These are phyloP conservation scores for Neonothopanus nambi DNA, from an alignment of 1,284 basidiomycete genomes.

Conservation along the genomic window DNA sequence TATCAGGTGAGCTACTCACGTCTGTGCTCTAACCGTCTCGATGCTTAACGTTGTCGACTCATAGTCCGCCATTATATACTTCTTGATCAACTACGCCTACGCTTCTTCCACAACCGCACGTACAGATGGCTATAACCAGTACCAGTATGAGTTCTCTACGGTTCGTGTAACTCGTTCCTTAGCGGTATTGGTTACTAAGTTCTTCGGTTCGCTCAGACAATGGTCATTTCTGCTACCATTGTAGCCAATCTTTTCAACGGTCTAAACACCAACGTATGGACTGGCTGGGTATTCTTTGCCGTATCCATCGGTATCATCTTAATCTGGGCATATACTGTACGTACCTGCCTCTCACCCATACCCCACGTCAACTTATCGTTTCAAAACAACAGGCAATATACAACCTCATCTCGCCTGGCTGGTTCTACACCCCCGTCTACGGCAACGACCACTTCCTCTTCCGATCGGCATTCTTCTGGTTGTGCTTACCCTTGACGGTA, in stretches of 20 bases:
- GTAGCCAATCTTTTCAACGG: constrained; percentile 89
- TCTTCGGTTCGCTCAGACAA: constrained; percentile 49
- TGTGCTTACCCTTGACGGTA: constrained; percentile 73
- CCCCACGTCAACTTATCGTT: background rate
- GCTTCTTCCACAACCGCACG: constrained; percentile 72
- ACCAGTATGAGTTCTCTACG: constrained; percentile 86
- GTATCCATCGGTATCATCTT: constrained; percentile 80
- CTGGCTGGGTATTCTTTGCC: constrained; percentile 88
- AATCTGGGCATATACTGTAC: constrained; percentile 78
- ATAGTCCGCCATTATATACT: constrained; percentile 88
- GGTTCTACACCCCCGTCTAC: constrained; percentile 69
- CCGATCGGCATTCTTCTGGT: constrained; percentile 88
- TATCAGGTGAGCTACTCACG: constrained; percentile 63
- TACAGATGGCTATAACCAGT: constrained; percentile 79
- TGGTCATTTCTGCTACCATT: constrained; percentile 85
- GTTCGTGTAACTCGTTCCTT: constrained; percentile 39
- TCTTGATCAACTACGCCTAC: constrained; percentile 87
- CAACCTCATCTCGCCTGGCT: constrained; percentile 74
- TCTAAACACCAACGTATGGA: constrained; percentile 90
- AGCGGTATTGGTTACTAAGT: background rate
- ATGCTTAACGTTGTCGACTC: background rate
- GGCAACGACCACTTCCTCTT: constrained; percentile 86
- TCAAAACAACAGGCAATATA: constrained; percentile 68
- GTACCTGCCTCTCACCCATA: constrained; percentile 21
- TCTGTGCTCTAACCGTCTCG: background rate